These are phyloP conservation scores for Pleurotus citrinopileatus DNA, from an alignment of 768 basidiomycete species.

Conservation along the genomic window DNA sequence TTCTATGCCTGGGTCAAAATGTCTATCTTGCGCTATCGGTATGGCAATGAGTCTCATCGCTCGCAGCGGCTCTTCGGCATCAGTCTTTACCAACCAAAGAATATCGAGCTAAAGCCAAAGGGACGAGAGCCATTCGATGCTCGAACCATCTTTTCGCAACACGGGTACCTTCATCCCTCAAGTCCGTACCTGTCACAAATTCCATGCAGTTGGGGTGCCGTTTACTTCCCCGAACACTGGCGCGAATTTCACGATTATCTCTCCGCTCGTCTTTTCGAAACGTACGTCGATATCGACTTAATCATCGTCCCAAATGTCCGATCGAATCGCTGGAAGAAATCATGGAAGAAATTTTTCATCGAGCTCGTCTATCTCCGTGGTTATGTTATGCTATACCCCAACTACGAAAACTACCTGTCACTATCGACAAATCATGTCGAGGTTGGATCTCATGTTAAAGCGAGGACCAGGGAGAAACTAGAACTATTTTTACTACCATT, in stretches of 20 bases:
- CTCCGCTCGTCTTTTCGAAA: slow-evolving; percentile 61
- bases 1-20: slow-evolving; percentile 88
- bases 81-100: slow-evolving; percentile 85
- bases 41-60: slow-evolving; percentile 40
- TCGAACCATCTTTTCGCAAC: slow-evolving; percentile 47
- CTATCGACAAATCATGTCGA: slow-evolving; percentile 92
- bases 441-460: slow-evolving; percentile 75
- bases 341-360: slow-evolving; percentile 91
- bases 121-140: slow-evolving; percentile 72
- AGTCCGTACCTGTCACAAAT: slow-evolving; percentile 84
- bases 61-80: slow-evolving; percentile 67
- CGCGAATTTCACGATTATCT: slow-evolving; percentile 83
- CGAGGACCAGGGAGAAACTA: slow-evolving; percentile 55
- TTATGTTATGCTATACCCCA: slow-evolving; percentile 89
- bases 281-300: slow-evolving; percentile 32
- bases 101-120: slow-evolving; percentile 64
- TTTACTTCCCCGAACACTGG: slow-evolving; percentile 90
- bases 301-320: slow-evolving; percentile 70
- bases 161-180: slow-evolving; percentile 36
- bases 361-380: slow-evolving; percentile 80
- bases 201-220: slow-evolving; percentile 90
- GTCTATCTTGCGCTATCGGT: slow-evolving; percentile 75
- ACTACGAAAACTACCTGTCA: slow-evolving; percentile 67
- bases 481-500: slow-evolving; percentile 68
- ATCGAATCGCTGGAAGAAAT: slow-evolving; percentile 77